Conservation (phyloP, 2,329 filamentous ascomycete species). For the Pestalotiopsis sp. region DNA sequence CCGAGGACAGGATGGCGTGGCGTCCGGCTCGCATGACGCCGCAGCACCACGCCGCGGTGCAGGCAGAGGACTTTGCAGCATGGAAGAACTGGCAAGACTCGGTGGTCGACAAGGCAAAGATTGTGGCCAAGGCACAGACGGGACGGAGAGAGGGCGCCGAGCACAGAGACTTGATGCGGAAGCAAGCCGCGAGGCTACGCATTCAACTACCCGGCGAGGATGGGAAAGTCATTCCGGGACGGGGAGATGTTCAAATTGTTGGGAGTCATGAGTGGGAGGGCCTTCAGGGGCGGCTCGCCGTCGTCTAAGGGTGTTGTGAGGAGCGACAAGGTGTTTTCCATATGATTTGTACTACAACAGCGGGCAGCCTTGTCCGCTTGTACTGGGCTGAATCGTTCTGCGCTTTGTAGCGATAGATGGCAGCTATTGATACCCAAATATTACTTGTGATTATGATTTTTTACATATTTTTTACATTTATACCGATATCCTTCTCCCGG, state of each 20-base stretch:
- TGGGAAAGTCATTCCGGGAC: slow-evolving; percentile 44
- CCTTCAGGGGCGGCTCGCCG: slow-evolving; percentile 46
- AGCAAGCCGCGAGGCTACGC: slow-evolving; percentile 49
- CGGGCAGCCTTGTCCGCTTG: not conserved
- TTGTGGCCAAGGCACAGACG: slow-evolving; percentile 32
- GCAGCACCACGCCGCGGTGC: slow-evolving; percentile 66
- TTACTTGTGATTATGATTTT: slow-evolving; percentile 15
- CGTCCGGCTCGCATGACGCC: slow-evolving; percentile 65
- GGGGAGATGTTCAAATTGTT: slow-evolving; percentile 51
- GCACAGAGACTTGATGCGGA: slow-evolving; percentile 32
- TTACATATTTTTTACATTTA: too few relatives aligned
- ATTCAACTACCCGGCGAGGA: slow-evolving; percentile 50
- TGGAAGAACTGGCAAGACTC: slow-evolving; percentile 62
- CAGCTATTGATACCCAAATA: slow-evolving; percentile 17
- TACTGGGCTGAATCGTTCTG: not conserved
- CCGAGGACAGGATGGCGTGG: slow-evolving; percentile 67
- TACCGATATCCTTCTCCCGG: not conserved
- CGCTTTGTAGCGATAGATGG: not conserved
- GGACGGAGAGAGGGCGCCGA: slow-evolving; percentile 18
- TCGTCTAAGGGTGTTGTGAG: slow-evolving; percentile 17
- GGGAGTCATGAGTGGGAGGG: slow-evolving; percentile 59
- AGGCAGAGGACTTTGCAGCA: slow-evolving; percentile 65
- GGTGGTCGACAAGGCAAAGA: slow-evolving; percentile 55
- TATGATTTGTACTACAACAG: slow-evolving; percentile 6
- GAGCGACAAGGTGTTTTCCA: not conserved